A percentile compares a stretch with the other conserved stretches of the same genome.
Evolutionary conservation across 495 filamentous ascomycete genomes (phyloP).

Genomic region (Tuber melanosporum): DNA sequence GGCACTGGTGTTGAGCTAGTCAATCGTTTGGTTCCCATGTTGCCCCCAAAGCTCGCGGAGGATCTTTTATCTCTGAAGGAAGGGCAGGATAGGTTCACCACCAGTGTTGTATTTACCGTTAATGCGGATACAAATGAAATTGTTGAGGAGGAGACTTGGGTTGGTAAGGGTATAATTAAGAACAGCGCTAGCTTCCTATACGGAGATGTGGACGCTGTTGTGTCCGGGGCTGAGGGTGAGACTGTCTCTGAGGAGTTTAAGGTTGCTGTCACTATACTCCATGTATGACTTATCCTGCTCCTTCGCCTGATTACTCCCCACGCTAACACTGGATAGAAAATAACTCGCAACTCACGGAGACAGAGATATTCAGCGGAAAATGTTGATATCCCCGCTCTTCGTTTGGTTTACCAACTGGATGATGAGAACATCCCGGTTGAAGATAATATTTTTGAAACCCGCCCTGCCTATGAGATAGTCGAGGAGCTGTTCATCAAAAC

Average conservation of each 20-base stretch:
- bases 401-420: conserved; percentile 87
- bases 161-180: conserved; percentile 89
- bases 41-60: conserved; percentile 73
- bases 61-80: conserved; percentile 84
- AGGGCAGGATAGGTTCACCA: conserved; percentile 78
- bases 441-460: conserved; percentile 90
- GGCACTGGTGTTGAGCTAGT: conserved; percentile 92
- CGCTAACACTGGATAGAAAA: conserved; percentile 47
- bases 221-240: conserved; percentile 56
- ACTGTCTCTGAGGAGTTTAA: conserved; percentile 57
- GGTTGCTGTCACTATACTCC: conserved; percentile 63
- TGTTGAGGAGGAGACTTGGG: conserved; percentile 77
- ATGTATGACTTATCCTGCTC: conserved; percentile 49
- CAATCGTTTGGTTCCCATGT: conserved; percentile 83
- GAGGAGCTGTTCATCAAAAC: conserved; percentile 91
- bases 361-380: conserved; percentile 70
- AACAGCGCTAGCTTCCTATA: conserved; percentile 78
- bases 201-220: conserved; percentile 72
- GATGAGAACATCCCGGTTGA: conserved; percentile 97
- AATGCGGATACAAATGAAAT: conserved; percentile 70
- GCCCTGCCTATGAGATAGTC: conserved; percentile 81
- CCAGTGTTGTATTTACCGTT: conserved; percentile 86
- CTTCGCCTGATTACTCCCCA: neutral
- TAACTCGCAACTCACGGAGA: conserved; percentile 83
- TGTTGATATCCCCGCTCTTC: conserved; percentile 71